A percentile compares a stretch with the other conserved stretches of the same genome.
Conservation (phyloP, 2,329 filamentous ascomycete species). For the Talaromyces verruculosus region DNA sequence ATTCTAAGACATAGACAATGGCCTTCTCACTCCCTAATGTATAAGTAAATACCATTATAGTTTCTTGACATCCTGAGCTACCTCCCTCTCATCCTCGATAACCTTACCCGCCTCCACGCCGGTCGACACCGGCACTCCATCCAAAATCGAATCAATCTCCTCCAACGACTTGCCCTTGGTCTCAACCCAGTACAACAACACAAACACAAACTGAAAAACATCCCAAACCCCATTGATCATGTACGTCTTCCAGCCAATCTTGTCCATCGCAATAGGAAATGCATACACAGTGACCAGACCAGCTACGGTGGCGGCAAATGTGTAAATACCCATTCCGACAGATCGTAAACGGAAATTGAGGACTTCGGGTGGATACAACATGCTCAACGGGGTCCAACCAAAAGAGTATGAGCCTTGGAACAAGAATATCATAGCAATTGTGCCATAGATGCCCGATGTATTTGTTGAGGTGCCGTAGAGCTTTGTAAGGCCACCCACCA, state of each 20-base stretch:
- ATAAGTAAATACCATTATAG: neutral
- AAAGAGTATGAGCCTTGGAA: constrained; percentile 8
- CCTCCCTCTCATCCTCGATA: neutral
- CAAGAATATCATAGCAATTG: neutral
- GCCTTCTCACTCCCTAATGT: neutral
- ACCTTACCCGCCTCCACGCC: neutral
- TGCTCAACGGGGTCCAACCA: neutral
- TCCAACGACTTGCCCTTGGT: constrained; percentile 25
- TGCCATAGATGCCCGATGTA: constrained; percentile 1
- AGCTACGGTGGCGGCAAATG: neutral
- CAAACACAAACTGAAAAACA: constrained; percentile 5
- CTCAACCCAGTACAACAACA: constrained; percentile 20
- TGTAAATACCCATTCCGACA: constrained; percentile 5
- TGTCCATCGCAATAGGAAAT: constrained; percentile 18
- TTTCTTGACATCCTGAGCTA: neutral
- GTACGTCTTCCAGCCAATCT: constrained; percentile 22
- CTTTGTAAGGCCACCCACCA: constrained; percentile 4
- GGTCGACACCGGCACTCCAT: neutral
- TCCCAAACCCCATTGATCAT: constrained; percentile 21
- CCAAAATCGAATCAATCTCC: constrained; percentile 22
- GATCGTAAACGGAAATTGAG: neutral
- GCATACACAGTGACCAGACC: constrained; percentile 12
- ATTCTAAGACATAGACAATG: neutral
- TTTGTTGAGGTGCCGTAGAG: neutral
- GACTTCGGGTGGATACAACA: constrained; percentile 9